A percentile compares a stretch with the other conserved stretches of the same genome.
phyloP scores from a whole-genome alignment of 78 protist species.

The Dictyostelium discoideum region DNA sequence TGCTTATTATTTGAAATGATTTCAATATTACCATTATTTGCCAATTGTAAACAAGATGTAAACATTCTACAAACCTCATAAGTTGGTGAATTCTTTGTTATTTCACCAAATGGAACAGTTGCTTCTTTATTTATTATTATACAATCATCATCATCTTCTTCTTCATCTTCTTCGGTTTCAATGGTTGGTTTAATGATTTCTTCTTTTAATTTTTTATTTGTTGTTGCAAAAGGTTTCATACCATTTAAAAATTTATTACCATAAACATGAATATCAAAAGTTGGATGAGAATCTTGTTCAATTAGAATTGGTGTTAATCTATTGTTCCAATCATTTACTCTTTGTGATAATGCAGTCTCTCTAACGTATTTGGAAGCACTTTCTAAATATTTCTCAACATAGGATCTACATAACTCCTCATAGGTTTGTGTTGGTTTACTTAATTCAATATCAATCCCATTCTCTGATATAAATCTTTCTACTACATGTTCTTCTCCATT shows the following conservation, averaged over 20 bases:
- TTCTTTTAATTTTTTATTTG: neutral
- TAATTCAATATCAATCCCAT: neutral
- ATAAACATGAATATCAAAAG: slow-evolving; percentile 46
- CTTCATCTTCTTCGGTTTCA: neutral
- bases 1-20: slow-evolving; percentile 5
- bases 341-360: slow-evolving; percentile 48
- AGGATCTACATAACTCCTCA: slow-evolving; percentile 18
- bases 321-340: slow-evolving; percentile 71
- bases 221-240: slow-evolving; percentile 5
- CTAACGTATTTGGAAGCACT: slow-evolving; percentile 40
- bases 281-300: slow-evolving; percentile 47
- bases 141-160: neutral
- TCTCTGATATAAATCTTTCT: neutral
- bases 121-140: slow-evolving; percentile 2
- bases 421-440: slow-evolving; percentile 6
- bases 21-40: slow-evolving; percentile 59
- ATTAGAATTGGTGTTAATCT: slow-evolving; percentile 49
- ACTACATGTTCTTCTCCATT: neutral
- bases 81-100: neutral
- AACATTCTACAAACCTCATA: slow-evolving; percentile 57
- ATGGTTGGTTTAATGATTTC: too few relatives aligned
- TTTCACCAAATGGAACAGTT: slow-evolving; percentile 5
- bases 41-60: slow-evolving; percentile 67
- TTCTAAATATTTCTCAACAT: slow-evolving; percentile 49
- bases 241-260: slow-evolving; percentile 22